These are phyloP conservation scores for Boletus coccyginus DNA, from an alignment of 768 basidiomycete species.

Conservation along the genomic window DNA sequence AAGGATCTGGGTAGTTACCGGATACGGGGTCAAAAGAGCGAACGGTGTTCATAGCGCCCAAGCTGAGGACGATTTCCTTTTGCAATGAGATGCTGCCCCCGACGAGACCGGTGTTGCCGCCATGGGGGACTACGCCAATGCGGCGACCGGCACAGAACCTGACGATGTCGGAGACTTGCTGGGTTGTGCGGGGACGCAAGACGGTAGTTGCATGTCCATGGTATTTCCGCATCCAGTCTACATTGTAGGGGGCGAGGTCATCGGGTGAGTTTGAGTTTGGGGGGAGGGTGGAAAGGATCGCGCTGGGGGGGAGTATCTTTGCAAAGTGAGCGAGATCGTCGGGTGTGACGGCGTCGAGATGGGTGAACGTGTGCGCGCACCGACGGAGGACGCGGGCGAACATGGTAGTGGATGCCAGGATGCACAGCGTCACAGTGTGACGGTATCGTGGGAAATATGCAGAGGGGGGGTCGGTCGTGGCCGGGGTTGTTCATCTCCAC, in stretches of 20 bases:
- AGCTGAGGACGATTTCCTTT: slow-evolving; percentile 84
- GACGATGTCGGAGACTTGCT: slow-evolving; percentile 86
- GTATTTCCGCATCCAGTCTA: slow-evolving; percentile 97
- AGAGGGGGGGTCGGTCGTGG: too few relatives aligned
- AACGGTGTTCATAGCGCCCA: slow-evolving; percentile 78
- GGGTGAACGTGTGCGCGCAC: slow-evolving; percentile 22
- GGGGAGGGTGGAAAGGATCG: slow-evolving; percentile 67
- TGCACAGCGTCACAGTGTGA: slow-evolving; percentile 1
- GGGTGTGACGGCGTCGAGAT: slow-evolving; percentile 49
- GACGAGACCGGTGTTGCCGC: slow-evolving; percentile 97
- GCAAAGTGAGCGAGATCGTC: slow-evolving; percentile 67
- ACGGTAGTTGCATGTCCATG: slow-evolving; percentile 81
- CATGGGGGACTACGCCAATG: slow-evolving; percentile 94
- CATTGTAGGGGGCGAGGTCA: slow-evolving; percentile 79
- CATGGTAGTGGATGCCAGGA: too few relatives aligned
- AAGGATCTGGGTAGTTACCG: slow-evolving; percentile 41
- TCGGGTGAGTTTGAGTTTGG: slow-evolving; percentile 45
- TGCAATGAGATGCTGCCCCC: slow-evolving; percentile 89
- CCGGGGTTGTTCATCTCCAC: slow-evolving; percentile 4
- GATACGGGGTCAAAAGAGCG: slow-evolving; percentile 84
- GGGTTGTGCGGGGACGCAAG: slow-evolving; percentile 81
- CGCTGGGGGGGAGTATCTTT: slow-evolving; percentile 56
- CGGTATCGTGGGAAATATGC: slow-evolving; percentile 10
- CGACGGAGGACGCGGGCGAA: background rate
- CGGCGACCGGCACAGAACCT: slow-evolving; percentile 79